Percentiles rank a stretch among this genome's conserved stretches.
Conservation (phyloP, 2,329 filamentous ascomycete species). For the Ophiostoma perfectum region DNA sequence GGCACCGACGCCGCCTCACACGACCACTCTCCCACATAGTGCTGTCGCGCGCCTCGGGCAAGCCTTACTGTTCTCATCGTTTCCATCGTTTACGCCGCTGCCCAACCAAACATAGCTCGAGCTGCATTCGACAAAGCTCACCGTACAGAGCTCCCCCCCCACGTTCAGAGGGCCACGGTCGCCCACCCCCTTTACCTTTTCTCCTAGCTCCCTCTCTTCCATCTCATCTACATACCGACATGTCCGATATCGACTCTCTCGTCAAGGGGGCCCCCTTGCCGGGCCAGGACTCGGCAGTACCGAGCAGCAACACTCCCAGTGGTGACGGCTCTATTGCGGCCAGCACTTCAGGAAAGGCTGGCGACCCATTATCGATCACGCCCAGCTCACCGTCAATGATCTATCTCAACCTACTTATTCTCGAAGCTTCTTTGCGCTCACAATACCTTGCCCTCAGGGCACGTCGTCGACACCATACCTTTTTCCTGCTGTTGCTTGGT, state of each 20-base stretch:
- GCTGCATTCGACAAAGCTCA: neutral
- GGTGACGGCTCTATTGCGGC: constrained; percentile 39
- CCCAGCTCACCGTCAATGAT: constrained; percentile 94
- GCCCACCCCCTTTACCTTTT: constrained; percentile 53
- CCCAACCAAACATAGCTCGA: neutral
- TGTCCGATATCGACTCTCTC: constrained; percentile 66
- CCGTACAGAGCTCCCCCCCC: constrained; percentile 5
- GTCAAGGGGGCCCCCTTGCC: constrained; percentile 82
- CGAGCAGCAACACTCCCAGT: constrained; percentile 4
- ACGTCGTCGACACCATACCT: constrained; percentile 83
- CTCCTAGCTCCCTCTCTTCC: neutral
- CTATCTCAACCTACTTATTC: constrained; percentile 94
- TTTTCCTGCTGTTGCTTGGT: constrained; percentile 75
- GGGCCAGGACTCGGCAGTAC: constrained; percentile 27
- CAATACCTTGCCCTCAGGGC: constrained; percentile 90
- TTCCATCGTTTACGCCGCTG: neutral
- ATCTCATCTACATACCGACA: neutral
- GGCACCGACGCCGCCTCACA: constrained; percentile 10
- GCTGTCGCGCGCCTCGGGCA: neutral
- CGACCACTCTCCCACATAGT: neutral
- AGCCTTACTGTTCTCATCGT: neutral
- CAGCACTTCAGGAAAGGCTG: constrained; percentile 42
- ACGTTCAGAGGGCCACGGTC: neutral
- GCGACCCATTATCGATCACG: constrained; percentile 71
- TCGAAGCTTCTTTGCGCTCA: constrained; percentile 86